Base-by-base conservation (phyloP, 2,329 filamentous ascomycete genomes). In the Colletotrichum lindemuthianum region DNA sequence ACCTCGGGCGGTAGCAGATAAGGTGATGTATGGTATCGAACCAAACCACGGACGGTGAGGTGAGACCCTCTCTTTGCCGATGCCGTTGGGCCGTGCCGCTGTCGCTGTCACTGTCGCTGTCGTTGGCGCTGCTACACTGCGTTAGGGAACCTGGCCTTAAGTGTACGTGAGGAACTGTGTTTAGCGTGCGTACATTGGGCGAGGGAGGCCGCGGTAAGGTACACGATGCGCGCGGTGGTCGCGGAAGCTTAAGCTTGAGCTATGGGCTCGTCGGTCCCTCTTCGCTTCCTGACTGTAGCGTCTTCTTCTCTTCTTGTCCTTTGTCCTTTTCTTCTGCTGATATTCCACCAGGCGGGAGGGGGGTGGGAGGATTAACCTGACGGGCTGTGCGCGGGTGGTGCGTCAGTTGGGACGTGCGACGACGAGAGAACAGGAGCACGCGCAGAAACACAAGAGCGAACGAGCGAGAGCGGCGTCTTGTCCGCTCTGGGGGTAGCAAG, bases 381-480 rank as follows among this genome's bases (percentile, higher is more conserved):
- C 45, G 45, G 61, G 61, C 61, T 65, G 61, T 65, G 61, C 61
- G 61, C 57, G 61, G 44, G 61, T 24, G 24, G 24, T 65, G 61
- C 61, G 61, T 65, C 61, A 65, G 61, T 60, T 55, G 61, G 61
- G 37, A 65, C 61, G 61, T 65, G 61, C 61, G 57, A 60, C 61
- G 51, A 60, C 24, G 24, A 24, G 24, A 24, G 24, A 24, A 24
- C 24, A 24, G 24, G 24, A 24, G 24, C 24, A 24, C 24, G 24
- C 24, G 24, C 24, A 24, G 24, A 24, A 24, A 24, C 24, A 24
- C 24, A 24, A 24, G 24, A 24, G 24, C 24, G 24, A 24, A 24
- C 24, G 57, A 54, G 49, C 39, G 57, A 65, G 61, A 64, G 50
- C 60, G 60, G 61, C 55, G 57, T 60, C 57, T 64, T 64, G 44